A percentile compares a stretch with the other conserved stretches of the same genome.
Evolutionary conservation across 495 filamentous ascomycete genomes (phyloP).

Genomic region (Pseudevernia furfuracea): DNA sequence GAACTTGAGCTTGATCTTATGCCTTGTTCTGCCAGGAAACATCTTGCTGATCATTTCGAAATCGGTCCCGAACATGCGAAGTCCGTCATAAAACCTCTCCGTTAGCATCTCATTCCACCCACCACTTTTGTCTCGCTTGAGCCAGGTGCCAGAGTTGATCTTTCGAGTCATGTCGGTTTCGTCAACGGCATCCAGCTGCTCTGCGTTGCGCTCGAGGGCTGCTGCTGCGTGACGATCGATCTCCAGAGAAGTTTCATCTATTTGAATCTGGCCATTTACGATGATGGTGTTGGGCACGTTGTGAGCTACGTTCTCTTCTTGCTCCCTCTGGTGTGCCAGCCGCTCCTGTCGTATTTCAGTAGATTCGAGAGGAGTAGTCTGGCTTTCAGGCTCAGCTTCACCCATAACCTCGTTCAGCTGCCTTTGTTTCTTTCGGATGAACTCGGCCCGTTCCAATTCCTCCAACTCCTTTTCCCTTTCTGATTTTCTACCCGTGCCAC

Average conservation of each 20-base stretch:
- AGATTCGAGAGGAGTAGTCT: conserved; percentile 10
- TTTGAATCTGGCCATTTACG: conserved; percentile 75
- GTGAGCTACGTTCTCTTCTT: conserved; percentile 30
- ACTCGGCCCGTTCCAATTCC: conserved; percentile 46
- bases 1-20: conserved; percentile 86
- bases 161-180: conserved; percentile 78
- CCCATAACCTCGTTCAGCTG: conserved; percentile 32
- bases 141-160: conserved; percentile 64
- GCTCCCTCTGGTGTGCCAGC: conserved; percentile 37
- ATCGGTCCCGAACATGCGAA: conserved; percentile 86
- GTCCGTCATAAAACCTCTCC: conserved; percentile 74
- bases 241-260: conserved; percentile 68
- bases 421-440: conserved; percentile 40
- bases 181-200: conserved; percentile 55
- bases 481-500: conserved; percentile 72
- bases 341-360: conserved; percentile 38
- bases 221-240: conserved; percentile 72
- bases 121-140: conserved; percentile 61
- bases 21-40: conserved; percentile 67
- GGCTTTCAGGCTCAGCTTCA: conserved; percentile 25
- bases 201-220: conserved; percentile 42
- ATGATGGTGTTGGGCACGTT: conserved; percentile 56
- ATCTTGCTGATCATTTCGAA: conserved; percentile 80
- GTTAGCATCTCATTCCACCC: conserved; percentile 72
- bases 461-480: conserved; percentile 55